Conservation (phyloP, 2,329 filamentous ascomycete genomes). For the Trichoderma atroviride region DNA sequence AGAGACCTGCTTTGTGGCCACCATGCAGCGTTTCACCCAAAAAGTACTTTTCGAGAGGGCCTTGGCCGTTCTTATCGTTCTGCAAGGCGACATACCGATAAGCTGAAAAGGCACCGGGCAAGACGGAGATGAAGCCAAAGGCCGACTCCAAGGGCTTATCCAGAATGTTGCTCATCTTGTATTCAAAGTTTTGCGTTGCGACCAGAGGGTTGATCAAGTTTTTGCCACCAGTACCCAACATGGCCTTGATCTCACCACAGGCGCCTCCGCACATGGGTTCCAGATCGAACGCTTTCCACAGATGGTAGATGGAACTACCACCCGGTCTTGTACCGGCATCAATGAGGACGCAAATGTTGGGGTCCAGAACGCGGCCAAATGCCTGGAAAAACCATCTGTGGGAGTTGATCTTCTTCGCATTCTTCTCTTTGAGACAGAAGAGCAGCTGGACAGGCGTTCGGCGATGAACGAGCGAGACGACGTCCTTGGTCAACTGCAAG, state of each 20-base stretch:
- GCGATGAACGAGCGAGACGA: slow-evolving; percentile 82
- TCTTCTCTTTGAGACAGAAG: slow-evolving; percentile 99
- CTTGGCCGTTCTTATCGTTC: slow-evolving; percentile 93
- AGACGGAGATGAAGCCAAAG: slow-evolving; percentile 95
- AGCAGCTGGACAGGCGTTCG: slow-evolving; percentile 93
- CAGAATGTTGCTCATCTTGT: slow-evolving; percentile 99
- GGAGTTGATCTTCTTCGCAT: slow-evolving; percentile 99
- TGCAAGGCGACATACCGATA: slow-evolving; percentile 94
- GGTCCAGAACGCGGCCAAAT: slow-evolving; percentile 87
- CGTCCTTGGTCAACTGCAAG: slow-evolving; percentile 84
- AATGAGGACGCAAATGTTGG: slow-evolving; percentile 94
- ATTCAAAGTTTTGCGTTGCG: slow-evolving; percentile 97
- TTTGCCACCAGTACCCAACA: slow-evolving; percentile 82
- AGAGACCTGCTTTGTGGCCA: slow-evolving; percentile 88
- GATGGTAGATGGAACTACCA: slow-evolving; percentile 91
- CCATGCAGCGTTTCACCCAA: slow-evolving; percentile 94
- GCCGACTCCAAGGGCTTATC: slow-evolving; percentile 97
- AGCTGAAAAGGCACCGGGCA: slow-evolving; percentile 97
- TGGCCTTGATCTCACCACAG: slow-evolving; percentile 98
- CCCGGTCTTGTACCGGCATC: slow-evolving; percentile 96
- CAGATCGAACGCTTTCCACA: slow-evolving; percentile 98
- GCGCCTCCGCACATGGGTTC: slow-evolving; percentile 97
- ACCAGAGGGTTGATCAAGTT: slow-evolving; percentile 92
- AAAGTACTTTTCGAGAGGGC: slow-evolving; percentile 95
- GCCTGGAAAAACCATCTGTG: slow-evolving; percentile 99